Evolutionary conservation across 1,284 basidiomycete genomes (phyloP).

Genomic region (Rhodotorula sp.): DNA sequence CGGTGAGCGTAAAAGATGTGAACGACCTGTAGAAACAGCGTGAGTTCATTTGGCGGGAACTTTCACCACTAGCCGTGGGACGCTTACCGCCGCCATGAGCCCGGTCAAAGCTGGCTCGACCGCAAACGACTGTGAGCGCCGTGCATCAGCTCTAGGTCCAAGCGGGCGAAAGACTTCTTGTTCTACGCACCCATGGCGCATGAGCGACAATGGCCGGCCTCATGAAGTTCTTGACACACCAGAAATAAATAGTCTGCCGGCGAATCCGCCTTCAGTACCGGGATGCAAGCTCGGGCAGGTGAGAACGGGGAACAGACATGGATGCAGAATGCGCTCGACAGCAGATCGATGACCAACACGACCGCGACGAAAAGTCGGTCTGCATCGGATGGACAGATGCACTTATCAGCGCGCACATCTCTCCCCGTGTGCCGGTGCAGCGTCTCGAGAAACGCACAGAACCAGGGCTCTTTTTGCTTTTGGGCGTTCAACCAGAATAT

Average conservation of each 20-base stretch:
- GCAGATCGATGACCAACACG: conserved; percentile 7
- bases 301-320: conserved; percentile 2
- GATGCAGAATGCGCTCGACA: conserved; percentile 6
- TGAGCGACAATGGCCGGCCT: conserved; percentile 10
- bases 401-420: neutral
- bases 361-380: conserved; percentile 3
- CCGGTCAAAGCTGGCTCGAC: conserved; percentile 22
- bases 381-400: neutral
- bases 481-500: conserved; percentile 12
- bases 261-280: neutral
- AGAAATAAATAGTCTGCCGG: conserved; percentile 7
- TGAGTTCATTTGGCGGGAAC: too few species aligned
- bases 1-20: conserved; percentile 23
- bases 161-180: neutral
- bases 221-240: conserved; percentile 13
- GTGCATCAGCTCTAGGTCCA: neutral
- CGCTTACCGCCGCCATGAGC: neutral
- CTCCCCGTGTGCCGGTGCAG: neutral
- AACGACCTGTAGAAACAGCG: conserved; percentile 1
- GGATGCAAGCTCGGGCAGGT: neutral
- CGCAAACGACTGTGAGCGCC: conserved; percentile 10
- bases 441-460: neutral
- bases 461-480: conserved; percentile 13
- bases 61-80: neutral
- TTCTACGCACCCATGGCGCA: conserved; percentile 17